Percentiles rank a stretch among this genome's conserved stretches.
phyloP scores from a whole-genome alignment of 495 filamentous ascomycete genomes.

The Lasiosphaeria ovina region DNA sequence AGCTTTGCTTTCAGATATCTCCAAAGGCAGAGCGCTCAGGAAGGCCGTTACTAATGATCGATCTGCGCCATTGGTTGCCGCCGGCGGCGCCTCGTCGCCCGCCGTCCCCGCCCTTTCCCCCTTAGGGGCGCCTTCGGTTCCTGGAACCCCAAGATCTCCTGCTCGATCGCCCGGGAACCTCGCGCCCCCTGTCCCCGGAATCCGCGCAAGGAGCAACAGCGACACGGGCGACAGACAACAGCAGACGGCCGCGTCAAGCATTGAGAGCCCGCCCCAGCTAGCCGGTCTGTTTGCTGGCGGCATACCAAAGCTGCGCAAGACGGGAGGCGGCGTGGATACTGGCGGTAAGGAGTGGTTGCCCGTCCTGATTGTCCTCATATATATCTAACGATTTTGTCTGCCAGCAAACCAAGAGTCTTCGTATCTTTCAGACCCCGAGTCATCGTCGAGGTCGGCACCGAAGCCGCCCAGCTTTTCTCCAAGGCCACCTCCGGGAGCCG shows the following conservation, averaged over 20 bases:
- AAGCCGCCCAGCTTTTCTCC: slow-evolving; percentile 62
- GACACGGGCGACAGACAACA: slow-evolving; percentile 57
- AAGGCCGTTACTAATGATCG: slow-evolving; percentile 94
- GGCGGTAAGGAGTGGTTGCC: slow-evolving; percentile 53
- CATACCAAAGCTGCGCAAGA: slow-evolving; percentile 91
- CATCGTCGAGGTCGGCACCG: slow-evolving; percentile 52
- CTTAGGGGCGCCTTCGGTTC: slow-evolving; percentile 78
- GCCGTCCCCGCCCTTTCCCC: slow-evolving; percentile 51
- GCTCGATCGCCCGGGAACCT: slow-evolving; percentile 60
- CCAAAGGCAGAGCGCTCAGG: slow-evolving; percentile 75
- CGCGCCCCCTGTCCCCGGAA: slow-evolving; percentile 72
- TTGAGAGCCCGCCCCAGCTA: slow-evolving; percentile 72
- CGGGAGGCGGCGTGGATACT: slow-evolving; percentile 81
- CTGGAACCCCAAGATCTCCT: slow-evolving; percentile 58
- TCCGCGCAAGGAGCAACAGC: slow-evolving; percentile 77
- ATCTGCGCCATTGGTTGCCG: slow-evolving; percentile 71
- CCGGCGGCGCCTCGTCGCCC: slow-evolving; percentile 37
- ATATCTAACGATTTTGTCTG: slow-evolving; percentile 25
- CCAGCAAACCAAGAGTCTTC: slow-evolving; percentile 68
- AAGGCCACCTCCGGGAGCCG: slow-evolving; percentile 56
- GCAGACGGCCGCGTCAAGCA: slow-evolving; percentile 32
- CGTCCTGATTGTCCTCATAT: background rate
- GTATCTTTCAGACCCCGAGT: slow-evolving; percentile 78
- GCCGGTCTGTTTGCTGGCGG: slow-evolving; percentile 89
- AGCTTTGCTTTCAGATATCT: slow-evolving; percentile 85